Evolutionary conservation across 345 rosid genomes (phyloP), one percentile per base, ranked within the genome.

Genomic region (Limnanthes douglasii): DNA sequence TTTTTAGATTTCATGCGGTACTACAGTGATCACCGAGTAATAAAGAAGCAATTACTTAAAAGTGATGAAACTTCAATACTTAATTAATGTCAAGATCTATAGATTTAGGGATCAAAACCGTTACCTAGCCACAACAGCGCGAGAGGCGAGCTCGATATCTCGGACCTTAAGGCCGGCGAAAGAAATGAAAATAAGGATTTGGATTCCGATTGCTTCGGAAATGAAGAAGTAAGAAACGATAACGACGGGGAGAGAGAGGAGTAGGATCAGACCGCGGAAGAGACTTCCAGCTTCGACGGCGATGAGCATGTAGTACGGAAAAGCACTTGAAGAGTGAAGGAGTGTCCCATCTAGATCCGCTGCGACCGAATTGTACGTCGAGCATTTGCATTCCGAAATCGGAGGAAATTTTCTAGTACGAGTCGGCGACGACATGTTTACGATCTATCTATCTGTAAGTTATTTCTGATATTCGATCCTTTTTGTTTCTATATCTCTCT

Each of bases 301-400:
- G 0, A 86, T 73, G 0, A 86, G 88, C 93, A 86, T 73, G 57
- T 75, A 86, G 74, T 86, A 86, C 8, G 97, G 88, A 29, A 86
- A 67, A 4, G 95, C 73, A 69, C 93, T 86, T 19, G 80, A 50
- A 1, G 86, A 75, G n/a, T 62, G 25, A 8, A 82, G 79, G 8
- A 86, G 77, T 11, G 97, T 86, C 7, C 97, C 97, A 32, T 86
- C 97, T 3, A 86, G 97, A 54, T 86, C 95, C 1, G 97, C 90
- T 1, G 97, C 93, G 9, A 86, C 52, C 9, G 97, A 86, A 16
- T 39, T 56, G 42, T 66, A 73, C 11, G 51, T 26, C 11, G 64
- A 40, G 21, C 73, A 69, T 8, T 4, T 38, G 33, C 94, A 78
- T 31, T 61, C 56, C 33, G 52, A 21, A 56, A 82, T 61, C 31